Evolutionary conservation across 176 grass and related monocot genomes (phyloP), one percentile per base, ranked within the genome.

Genomic region (Triticum aestivum): DNA sequence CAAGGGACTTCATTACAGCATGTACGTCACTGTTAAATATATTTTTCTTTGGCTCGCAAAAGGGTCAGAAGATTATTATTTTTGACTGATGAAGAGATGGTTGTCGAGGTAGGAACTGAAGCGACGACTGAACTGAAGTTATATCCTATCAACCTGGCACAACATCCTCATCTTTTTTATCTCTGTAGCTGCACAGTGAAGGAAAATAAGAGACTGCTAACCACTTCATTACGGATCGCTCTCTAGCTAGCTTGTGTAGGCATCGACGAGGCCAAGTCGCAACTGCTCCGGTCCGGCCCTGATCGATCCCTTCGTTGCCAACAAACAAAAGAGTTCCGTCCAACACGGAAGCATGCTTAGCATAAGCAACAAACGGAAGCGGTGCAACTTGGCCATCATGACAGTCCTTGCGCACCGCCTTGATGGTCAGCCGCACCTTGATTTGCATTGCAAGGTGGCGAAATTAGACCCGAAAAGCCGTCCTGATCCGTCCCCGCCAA

Each of bases 351-450:
- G 65, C 71, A 24, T 41, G 64, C 23, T 81, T 78, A 42, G 72
- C 73, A 56, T 44, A 86, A 32, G 65, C 33, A 90, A 82, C 72
- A 83, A 42, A 47, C 34, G 9, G 11, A 80, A 45, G 47, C 24
- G 49, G 58, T 65, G 8, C 66, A 7, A 29, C 10, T 63, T 54
- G 7, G 9, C 75, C 87, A 84, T 69, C 81, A 15, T 2, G n/a
- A 24, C 12, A 59, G 14, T 62, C 49, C 39, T 10, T 63, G 6
- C 34, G 5, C 37, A 47, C 32, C 64, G 52, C 72, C 56, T 49
- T 23, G 78, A 77, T 85, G 58, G 26, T 62, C 41, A 42, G 38
- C 70, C 41, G 9, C 49, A 13, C 26, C 83, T 54, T 52, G 30
- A 32, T 37, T 56, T 70, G 13, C 14, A 18, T 56, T 70, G 13